phyloP scores from a whole-genome alignment of 164 flowering plant genomes.

The Piper betle region DNA sequence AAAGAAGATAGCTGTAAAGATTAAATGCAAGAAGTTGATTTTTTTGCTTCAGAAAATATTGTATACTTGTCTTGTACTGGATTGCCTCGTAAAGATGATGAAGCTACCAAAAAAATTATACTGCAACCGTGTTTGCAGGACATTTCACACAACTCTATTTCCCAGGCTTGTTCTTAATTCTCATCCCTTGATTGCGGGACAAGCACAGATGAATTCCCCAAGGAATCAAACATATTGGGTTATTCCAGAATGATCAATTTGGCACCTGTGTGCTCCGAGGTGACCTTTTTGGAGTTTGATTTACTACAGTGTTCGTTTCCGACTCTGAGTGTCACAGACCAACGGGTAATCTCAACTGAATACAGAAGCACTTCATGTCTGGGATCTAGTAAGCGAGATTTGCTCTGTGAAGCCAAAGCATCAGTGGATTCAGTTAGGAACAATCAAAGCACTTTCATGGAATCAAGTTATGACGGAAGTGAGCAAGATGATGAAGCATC shows the following conservation, averaged over 20 bases:
- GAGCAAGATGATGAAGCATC: too few species aligned
- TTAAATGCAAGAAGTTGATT: not conserved
- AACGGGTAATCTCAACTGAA: not conserved
- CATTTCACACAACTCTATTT: not conserved
- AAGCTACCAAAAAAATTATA: not conserved
- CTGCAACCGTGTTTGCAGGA: not conserved
- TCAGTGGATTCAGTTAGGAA: not conserved
- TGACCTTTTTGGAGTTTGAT: not conserved
- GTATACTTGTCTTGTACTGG: not conserved
- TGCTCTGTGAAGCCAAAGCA: not conserved
- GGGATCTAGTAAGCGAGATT: not conserved
- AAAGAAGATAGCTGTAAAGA: not conserved
- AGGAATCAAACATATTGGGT: not conserved
- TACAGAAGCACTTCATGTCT: not conserved
- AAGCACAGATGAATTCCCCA: not conserved
- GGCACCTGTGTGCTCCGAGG: not conserved
- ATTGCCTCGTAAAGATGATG: not conserved
- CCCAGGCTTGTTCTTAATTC: not conserved
- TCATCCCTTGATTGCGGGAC: not conserved
- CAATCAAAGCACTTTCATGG: not conserved
- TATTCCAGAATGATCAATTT: not conserved
- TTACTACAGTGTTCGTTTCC: not conserved
- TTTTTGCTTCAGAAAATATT: not conserved
- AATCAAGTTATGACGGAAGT: too few species aligned
- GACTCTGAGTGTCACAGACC: not conserved